phyloP scores from a whole-genome alignment of 2,329 filamentous ascomycete genomes.

The Sporothrix schenckii region DNA sequence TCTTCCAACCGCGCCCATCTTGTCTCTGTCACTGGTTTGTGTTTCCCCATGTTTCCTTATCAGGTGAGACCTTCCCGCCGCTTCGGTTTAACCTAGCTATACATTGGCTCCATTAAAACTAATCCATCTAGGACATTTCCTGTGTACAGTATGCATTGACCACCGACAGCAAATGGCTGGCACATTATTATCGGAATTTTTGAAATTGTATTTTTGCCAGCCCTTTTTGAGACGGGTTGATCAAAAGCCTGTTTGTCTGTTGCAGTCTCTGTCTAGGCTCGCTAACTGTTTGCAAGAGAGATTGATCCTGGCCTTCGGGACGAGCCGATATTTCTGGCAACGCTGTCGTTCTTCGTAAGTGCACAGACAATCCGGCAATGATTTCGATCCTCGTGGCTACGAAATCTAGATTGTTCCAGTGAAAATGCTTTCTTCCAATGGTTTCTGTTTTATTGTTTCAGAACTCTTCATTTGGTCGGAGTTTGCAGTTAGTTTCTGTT shows the following conservation, averaged over 20 bases:
- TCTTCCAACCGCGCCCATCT: neutral
- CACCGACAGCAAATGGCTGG: neutral
- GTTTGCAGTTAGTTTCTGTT: neutral
- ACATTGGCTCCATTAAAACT: neutral
- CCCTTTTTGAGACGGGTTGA: too few species aligned
- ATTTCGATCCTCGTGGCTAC: neutral
- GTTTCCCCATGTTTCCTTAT: constrained; percentile 9
- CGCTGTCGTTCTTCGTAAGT: neutral
- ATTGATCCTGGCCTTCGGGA: neutral
- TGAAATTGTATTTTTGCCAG: neutral
- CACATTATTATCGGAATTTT: neutral
- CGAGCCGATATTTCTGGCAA: neutral
- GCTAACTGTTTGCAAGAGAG: neutral
- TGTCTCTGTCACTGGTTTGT: neutral
- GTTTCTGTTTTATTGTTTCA: neutral
- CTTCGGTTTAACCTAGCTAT: neutral
- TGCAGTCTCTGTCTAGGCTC: neutral
- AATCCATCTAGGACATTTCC: neutral
- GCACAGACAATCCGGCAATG: neutral
- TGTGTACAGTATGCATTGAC: neutral
- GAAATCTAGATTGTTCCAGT: neutral
- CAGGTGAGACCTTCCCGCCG: constrained; percentile 17
- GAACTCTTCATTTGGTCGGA: neutral
- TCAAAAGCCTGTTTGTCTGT: too few species aligned
- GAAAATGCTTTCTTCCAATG: neutral